Conservation (phyloP, 495 filamentous ascomycete genomes). For the Endocarpon pusillum region DNA sequence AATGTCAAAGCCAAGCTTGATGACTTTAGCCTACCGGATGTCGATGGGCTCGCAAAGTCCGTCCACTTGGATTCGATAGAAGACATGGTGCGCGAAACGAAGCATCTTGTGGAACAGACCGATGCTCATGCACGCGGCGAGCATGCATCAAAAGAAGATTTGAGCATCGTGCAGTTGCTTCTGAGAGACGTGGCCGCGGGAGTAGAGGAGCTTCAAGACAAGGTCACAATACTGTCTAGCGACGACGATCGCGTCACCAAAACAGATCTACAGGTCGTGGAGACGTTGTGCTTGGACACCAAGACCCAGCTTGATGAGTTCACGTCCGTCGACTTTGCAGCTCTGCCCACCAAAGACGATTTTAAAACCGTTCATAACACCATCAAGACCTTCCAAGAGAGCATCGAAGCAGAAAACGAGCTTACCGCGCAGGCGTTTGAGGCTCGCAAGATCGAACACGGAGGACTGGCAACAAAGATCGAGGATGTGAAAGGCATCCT, state of each 20-base stretch:
- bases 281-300: constrained; percentile 61
- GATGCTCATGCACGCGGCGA: constrained; percentile 38
- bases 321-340: constrained; percentile 45
- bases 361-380: constrained; percentile 47
- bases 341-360: constrained; percentile 42
- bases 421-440: constrained; percentile 64
- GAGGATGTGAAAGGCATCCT: constrained; percentile 39
- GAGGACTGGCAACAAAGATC: constrained; percentile 38
- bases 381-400: constrained; percentile 53
- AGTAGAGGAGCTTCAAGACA: constrained; percentile 62
- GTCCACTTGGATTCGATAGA: constrained; percentile 65
- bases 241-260: constrained; percentile 56
- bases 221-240: constrained; percentile 18
- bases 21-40: constrained; percentile 47
- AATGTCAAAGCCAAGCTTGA: constrained; percentile 74
- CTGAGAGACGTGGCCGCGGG: constrained; percentile 55
- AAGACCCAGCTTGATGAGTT: constrained; percentile 59
- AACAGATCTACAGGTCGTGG: constrained; percentile 60
- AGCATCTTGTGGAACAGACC: constrained; percentile 46
- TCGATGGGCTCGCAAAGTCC: constrained; percentile 44
- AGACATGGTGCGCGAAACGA: constrained; percentile 47
- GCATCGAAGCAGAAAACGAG: constrained; percentile 49
- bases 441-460: constrained; percentile 51
- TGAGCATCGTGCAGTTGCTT: constrained; percentile 55
- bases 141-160: constrained; percentile 56